A percentile compares a stretch with the other conserved stretches of the same genome.
phyloP scores from a whole-genome alignment of 2,329 filamentous ascomycete species.

The Aureobasidium sp. region DNA sequence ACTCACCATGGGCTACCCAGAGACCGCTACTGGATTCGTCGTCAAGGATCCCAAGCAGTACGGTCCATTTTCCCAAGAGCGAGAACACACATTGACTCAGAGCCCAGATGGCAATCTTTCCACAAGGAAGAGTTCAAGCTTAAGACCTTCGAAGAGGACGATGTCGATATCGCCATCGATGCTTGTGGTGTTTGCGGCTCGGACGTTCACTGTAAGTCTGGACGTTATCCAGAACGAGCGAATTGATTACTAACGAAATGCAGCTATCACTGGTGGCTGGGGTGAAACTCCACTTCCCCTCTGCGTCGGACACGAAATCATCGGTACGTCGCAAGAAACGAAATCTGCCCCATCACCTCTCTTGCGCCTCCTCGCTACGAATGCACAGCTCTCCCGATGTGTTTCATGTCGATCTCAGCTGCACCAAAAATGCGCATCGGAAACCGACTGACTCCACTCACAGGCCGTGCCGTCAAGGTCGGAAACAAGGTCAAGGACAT shows the following conservation, averaged over 20 bases:
- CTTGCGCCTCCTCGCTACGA: background rate
- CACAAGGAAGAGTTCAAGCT: constrained; percentile 34
- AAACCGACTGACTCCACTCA: no score
- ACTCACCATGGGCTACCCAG: constrained; percentile 33
- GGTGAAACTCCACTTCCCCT: constrained; percentile 28
- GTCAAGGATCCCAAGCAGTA: constrained; percentile 47
- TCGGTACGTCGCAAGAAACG: constrained; percentile 3
- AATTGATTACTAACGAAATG: background rate
- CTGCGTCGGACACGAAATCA: constrained; percentile 21
- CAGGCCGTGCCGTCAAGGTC: constrained; percentile 17
- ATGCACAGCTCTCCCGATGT: no score
- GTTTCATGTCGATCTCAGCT: no score
- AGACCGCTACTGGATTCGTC: constrained; percentile 35
- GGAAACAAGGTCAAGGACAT: constrained; percentile 21
- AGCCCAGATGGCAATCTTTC: constrained; percentile 37
- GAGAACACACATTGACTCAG: constrained; percentile 39
- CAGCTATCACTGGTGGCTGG: constrained; percentile 29
- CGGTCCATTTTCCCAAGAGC: background rate
- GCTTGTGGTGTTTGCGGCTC: constrained; percentile 30
- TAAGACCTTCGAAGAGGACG: constrained; percentile 31
- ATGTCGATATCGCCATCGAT: constrained; percentile 32
- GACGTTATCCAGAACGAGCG: no score
- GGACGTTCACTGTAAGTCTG: constrained; percentile 18
- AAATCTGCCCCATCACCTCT: no score
- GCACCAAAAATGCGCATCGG: no score